Base-by-base conservation (phyloP, 2,329 filamentous ascomycete species). In the Didymella sp. region DNA sequence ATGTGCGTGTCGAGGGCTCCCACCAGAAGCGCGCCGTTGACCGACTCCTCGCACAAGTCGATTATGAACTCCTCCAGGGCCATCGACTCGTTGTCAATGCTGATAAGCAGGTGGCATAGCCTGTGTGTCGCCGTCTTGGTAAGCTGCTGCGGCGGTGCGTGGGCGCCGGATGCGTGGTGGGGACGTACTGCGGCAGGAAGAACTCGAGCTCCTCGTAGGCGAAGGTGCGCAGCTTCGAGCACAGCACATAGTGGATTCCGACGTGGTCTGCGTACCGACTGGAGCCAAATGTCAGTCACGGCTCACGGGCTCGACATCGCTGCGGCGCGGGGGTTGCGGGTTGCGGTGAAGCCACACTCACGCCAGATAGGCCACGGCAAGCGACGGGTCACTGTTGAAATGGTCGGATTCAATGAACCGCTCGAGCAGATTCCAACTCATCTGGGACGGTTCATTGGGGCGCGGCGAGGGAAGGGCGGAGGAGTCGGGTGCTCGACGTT, bases 391-490 rank as follows among this genome's bases (percentile, higher is more conserved):
- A 80, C 90, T 89, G 82, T 93, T 94, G 84, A 95, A 95, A 82
- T 95, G 90, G 83, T 95, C 91, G 82, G 89, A 92, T 85, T 94
- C 90, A 82, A 95, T 87, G 86, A 94, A 93, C 79, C 91, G 87
- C 83, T 91, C 89, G 76, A 95, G 85, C 81, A 95, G 84, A 82
- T 93, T 89, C 90, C 90, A 94, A 80, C 80, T 82, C 80, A 82
- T 82, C 72, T 70, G 73, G 72, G 69, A 70, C 73, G 72, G 71
- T 64, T 74, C 73, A 75, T 76, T 74, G 71, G 71, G 70, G 68
- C 67, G 66, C 51, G 30, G 33, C 37, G 22, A 45, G 17, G 19
- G 30, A 37, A 42, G 30, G 47, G 47, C 51, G 31, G 43, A 48
- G 30, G 47, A 27, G 44, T 37, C 49, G 24, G 27, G 37, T 38